Evolutionary conservation across 2,329 filamentous ascomycete species (phyloP).

Genomic region (Celoporthe dispersa): DNA sequence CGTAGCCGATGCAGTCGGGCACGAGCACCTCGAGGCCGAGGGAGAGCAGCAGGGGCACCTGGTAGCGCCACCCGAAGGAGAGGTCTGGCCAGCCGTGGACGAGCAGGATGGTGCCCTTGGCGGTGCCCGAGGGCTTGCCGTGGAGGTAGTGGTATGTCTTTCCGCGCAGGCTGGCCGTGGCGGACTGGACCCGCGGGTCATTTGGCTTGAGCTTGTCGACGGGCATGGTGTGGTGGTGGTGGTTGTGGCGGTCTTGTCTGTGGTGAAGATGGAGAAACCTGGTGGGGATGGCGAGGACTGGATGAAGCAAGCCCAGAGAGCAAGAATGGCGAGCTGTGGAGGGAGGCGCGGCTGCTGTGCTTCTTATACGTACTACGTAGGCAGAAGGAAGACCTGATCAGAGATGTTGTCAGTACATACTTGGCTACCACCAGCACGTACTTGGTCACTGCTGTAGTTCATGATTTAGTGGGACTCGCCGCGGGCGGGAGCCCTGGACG

Average conservation of each 20-base stretch:
- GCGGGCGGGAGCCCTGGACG: neutral
- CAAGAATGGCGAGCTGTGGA: neutral
- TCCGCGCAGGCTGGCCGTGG: slow-evolving; percentile 67
- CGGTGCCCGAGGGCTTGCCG: slow-evolving; percentile 50
- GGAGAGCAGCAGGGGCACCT: slow-evolving; percentile 76
- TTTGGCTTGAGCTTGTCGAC: slow-evolving; percentile 67
- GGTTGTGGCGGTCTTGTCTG: neutral
- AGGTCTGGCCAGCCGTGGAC: slow-evolving; percentile 85
- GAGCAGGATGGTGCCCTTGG: slow-evolving; percentile 42
- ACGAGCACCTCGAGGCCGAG: slow-evolving; percentile 79
- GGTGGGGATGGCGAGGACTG: too few relatives aligned
- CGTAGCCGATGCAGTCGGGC: slow-evolving; percentile 87
- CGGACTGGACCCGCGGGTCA: slow-evolving; percentile 69
- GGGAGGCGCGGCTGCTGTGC: neutral
- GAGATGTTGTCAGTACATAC: neutral
- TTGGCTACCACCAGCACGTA: too few relatives aligned
- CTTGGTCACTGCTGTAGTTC: neutral
- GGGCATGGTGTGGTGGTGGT: slow-evolving; percentile 41
- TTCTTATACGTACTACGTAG: neutral
- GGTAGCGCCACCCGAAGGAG: slow-evolving; percentile 84
- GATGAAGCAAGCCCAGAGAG: too few relatives aligned
- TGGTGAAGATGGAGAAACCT: neutral
- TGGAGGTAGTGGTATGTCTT: slow-evolving; percentile 71
- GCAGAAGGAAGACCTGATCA: neutral
- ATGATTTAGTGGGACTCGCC: neutral